Conservation (phyloP, 805 yeast genomes). For the Sugiyamaella qingdaonensis region DNA sequence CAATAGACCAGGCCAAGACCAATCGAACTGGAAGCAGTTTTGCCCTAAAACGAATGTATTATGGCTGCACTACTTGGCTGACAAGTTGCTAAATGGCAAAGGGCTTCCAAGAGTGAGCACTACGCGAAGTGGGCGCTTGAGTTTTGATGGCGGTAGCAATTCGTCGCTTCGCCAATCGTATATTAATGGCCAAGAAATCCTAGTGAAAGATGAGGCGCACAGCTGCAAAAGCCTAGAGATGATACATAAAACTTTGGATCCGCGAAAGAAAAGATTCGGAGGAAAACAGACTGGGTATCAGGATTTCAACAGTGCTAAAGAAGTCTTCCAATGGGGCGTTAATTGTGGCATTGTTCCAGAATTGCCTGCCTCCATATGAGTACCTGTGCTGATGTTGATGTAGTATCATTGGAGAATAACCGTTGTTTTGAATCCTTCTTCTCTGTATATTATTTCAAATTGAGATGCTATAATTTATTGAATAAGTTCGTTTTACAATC, state of each 20-base stretch:
- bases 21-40: slow-evolving; percentile 43
- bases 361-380: too few relatives aligned
- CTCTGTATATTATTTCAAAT: not conserved
- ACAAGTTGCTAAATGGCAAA: slow-evolving; percentile 45
- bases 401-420: too few relatives aligned
- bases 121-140: slow-evolving; percentile 23
- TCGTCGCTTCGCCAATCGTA: slow-evolving; percentile 20
- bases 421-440: too few relatives aligned
- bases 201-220: slow-evolving; percentile 18
- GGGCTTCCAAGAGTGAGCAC: slow-evolving; percentile 16
- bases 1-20: not conserved
- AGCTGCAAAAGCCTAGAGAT: slow-evolving; percentile 21
- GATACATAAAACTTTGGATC: slow-evolving; percentile 23
- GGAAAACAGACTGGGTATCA: slow-evolving; percentile 19
- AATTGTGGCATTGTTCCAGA: slow-evolving; percentile 15
- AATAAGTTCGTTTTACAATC: too few relatives aligned
- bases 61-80: slow-evolving; percentile 63
- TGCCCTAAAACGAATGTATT: slow-evolving; percentile 51
- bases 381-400: too few relatives aligned
- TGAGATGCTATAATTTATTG: too few relatives aligned
- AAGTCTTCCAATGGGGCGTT: slow-evolving; percentile 26
- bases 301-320: slow-evolving; percentile 24
- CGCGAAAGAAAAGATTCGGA: slow-evolving; percentile 24
- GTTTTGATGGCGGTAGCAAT: slow-evolving; percentile 20
- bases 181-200: slow-evolving; percentile 8